Percentiles rank a stretch among this genome's conserved stretches.
Evolutionary conservation across 805 yeast species (phyloP).

Genomic region (Yamadazyma kitorensis): DNA sequence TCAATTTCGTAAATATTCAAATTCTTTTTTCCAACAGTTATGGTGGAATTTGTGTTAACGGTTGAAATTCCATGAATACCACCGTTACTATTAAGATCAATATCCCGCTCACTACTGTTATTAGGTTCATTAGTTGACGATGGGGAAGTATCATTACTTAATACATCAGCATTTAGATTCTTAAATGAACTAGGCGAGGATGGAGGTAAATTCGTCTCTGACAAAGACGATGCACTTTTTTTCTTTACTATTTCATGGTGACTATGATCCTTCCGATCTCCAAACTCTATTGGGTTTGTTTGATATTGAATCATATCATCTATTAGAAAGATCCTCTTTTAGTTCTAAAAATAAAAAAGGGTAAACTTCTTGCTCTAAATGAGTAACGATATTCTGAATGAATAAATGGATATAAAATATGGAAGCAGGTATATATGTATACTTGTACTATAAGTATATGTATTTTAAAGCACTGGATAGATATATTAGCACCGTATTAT

Average conservation of each 20-base stretch:
- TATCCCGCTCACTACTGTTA: neutral
- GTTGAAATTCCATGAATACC: too few relatives aligned
- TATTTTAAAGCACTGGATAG: too few relatives aligned
- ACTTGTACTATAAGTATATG: too few relatives aligned
- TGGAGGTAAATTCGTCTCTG: slow-evolving; percentile 8
- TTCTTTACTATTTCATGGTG: slow-evolving; percentile 1
- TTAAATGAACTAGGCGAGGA: slow-evolving; percentile 14
- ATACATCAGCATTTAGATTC: slow-evolving; percentile 5
- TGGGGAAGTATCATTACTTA: slow-evolving; percentile 15
- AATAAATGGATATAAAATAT: too few relatives aligned
- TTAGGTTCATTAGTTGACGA: slow-evolving; percentile 11
- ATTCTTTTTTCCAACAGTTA: neutral
- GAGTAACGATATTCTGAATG: too few relatives aligned
- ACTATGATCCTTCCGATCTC: too few relatives aligned
- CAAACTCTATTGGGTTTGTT: slow-evolving; percentile 1
- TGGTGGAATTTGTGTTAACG: slow-evolving; percentile 7
- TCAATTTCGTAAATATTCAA: slow-evolving; percentile 5
- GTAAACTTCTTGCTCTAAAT: too few relatives aligned
- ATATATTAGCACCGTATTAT: too few relatives aligned
- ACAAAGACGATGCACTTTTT: slow-evolving; percentile 7
- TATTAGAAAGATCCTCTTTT: too few relatives aligned
- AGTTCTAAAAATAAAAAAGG: too few relatives aligned
- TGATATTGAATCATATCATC: slow-evolving; percentile 5
- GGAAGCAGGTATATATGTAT: too few relatives aligned
- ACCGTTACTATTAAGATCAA: neutral